Conservation (phyloP, 495 filamentous ascomycete species). For the Aspergillus asperescens region DNA sequence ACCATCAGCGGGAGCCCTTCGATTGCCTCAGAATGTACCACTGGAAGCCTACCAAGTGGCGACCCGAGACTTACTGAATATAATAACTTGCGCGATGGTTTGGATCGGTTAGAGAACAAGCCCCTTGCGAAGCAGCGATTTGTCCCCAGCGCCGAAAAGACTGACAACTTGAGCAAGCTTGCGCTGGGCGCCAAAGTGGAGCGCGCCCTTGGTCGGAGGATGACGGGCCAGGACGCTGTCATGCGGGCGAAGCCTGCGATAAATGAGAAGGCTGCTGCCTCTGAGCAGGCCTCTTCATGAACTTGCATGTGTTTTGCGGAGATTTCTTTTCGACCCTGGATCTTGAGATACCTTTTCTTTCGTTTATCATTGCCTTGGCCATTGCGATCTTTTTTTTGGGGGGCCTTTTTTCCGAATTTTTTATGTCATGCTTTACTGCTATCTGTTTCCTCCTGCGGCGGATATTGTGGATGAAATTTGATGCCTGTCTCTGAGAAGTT, state of each 20-base stretch:
- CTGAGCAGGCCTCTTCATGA: conserved; percentile 19
- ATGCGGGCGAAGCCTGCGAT: conserved; percentile 57
- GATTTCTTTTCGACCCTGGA: background rate
- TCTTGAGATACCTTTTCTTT: conserved; percentile 6
- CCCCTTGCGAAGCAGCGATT: conserved; percentile 81
- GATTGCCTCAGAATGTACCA: conserved; percentile 56
- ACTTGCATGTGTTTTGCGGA: background rate
- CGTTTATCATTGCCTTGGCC: background rate
- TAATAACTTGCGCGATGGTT: conserved; percentile 70
- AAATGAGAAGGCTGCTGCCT: conserved; percentile 43
- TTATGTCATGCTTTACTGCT: background rate
- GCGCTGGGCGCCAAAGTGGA: conserved; percentile 92
- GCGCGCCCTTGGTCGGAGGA: conserved; percentile 80
- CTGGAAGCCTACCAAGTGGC: conserved; percentile 53
- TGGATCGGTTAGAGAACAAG: conserved; percentile 89
- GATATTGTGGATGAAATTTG: conserved; percentile 14
- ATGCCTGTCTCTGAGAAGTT: conserved; percentile 15
- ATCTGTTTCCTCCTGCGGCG: conserved; percentile 10
- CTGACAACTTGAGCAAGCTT: conserved; percentile 78
- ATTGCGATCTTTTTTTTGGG: background rate
- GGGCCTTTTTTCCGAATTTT: conserved; percentile 15
- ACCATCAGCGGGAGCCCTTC: conserved; percentile 74
- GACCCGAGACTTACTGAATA: conserved; percentile 65
- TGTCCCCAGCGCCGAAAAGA: conserved; percentile 73
- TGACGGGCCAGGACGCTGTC: conserved; percentile 87